Base-by-base conservation (phyloP, 352 stramenopile genomes). In the Globisporangium carolinianum region DNA sequence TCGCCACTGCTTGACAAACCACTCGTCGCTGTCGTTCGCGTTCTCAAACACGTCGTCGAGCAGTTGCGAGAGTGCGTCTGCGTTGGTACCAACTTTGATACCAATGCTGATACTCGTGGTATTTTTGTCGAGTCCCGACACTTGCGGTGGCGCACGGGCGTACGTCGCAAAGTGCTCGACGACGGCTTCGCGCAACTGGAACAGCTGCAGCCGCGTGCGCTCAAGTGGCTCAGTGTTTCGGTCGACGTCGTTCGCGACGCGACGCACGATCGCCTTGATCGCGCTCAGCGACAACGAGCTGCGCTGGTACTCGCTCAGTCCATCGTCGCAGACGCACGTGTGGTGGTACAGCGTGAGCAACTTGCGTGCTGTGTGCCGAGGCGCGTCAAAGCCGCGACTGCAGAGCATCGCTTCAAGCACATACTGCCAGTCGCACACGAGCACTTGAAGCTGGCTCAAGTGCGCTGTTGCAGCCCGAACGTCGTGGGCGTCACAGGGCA, bases 341-440 rank as follows among this genome's bases (percentile, higher is more conserved):
- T 70, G 50, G 14, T 72, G 41, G 63, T 61, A 73, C 3, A 77
- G 35, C 0, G 58, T 36, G 14, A 59, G 14, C 8, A 83, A 15
- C 42, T 66, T 57, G 9, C 67, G 71, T 1, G 72, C 50, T 1
- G 70, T 14, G 0, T 11, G 14, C 2, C 36, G 42, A 14, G 69
- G 42, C 1, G 57, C 39, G 4, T 53, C 52, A 52, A 80, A 82
- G 0, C 47, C 51, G 47, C 51, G 65, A 41, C 65, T 75, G 2
- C 58, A n/a, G 4, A 84, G 38, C 15, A 79, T 38, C 24, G 65
- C 66, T 38, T 80, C 66, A 2, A 84, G 5, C 14, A 80, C 56
- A 37, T 67, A 73, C 11, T 9, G n/a, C 6, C 53, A 37, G 32
- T 77, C 63, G 47, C 52, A 68, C 46, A 60, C 56, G 17, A 79